These are phyloP conservation scores for Penicillium taxi DNA, from an alignment of 495 filamentous ascomycete species.

Conservation along the genomic window DNA sequence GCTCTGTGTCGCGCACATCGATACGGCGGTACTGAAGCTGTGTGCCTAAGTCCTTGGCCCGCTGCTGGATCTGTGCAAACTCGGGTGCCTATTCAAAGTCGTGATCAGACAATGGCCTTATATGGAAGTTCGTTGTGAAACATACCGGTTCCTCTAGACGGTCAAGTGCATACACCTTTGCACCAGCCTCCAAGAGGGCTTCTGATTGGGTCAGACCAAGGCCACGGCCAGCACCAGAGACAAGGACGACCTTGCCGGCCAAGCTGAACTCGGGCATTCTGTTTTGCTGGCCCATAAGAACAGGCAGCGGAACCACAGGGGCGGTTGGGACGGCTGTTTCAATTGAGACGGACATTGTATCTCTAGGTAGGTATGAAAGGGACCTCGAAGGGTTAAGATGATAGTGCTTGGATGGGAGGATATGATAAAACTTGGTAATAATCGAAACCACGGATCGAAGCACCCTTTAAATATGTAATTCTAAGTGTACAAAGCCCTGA, in stretches of 20 bases:
- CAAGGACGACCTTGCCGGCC: slow-evolving; percentile 63
- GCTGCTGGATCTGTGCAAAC: slow-evolving; percentile 55
- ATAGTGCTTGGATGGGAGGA: not conserved
- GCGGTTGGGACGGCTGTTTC: slow-evolving; percentile 28
- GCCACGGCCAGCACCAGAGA: slow-evolving; percentile 73
- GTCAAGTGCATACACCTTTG: slow-evolving; percentile 48
- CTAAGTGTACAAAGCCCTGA: no score
- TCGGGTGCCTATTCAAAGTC: slow-evolving; percentile 34
- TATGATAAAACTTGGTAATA: slow-evolving; percentile 1
- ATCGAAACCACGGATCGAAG: slow-evolving; percentile 2
- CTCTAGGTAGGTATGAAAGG: slow-evolving; percentile 2
- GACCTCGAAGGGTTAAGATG: not conserved
- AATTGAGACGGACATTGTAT: slow-evolving; percentile 36
- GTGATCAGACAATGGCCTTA: slow-evolving; percentile 3
- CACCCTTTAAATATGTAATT: slow-evolving; percentile 10
- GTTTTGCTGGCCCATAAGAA: slow-evolving; percentile 30
- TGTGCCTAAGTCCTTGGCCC: slow-evolving; percentile 62
- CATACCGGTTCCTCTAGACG: slow-evolving; percentile 40
- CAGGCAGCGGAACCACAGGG: slow-evolving; percentile 17
- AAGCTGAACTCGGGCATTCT: slow-evolving; percentile 73
- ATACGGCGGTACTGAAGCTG: slow-evolving; percentile 71
- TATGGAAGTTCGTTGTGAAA: slow-evolving; percentile 1
- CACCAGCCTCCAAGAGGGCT: slow-evolving; percentile 73
- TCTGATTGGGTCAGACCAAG: slow-evolving; percentile 73
- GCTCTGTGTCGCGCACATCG: slow-evolving; percentile 70